A percentile compares a stretch with the other conserved stretches of the same genome.
phyloP scores from a whole-genome alignment of 352 stramenopile species.

The Pythium apleroticum region DNA sequence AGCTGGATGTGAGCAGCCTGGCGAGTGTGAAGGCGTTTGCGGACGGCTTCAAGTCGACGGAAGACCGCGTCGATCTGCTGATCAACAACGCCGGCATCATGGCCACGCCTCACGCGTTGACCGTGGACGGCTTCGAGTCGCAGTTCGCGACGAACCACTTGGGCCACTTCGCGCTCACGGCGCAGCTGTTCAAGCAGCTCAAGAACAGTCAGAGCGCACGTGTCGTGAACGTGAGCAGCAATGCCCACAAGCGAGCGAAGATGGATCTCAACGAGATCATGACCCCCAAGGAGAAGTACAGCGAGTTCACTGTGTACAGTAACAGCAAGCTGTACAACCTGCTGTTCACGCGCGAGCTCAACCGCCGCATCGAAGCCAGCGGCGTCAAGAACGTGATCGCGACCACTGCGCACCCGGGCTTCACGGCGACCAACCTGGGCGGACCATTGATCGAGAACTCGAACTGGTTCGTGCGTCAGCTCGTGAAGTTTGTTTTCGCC shows the following conservation, averaged over 20 bases:
- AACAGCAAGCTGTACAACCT: conserved; percentile 58
- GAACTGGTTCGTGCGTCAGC: conserved; percentile 28
- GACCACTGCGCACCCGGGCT: conserved; percentile 37
- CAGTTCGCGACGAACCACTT: conserved; percentile 27
- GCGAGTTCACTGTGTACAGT: conserved; percentile 28
- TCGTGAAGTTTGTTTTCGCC: conserved; percentile 32
- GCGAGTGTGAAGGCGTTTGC: conserved; percentile 28
- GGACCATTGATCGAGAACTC: conserved; percentile 19
- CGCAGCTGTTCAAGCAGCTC: conserved; percentile 27
- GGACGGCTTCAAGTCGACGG: conserved; percentile 13
- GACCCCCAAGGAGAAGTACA: conserved; percentile 37
- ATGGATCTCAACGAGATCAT: conserved; percentile 32
- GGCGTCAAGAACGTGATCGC: conserved; percentile 31
- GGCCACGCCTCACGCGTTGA: no score
- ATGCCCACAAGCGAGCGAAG: conserved; percentile 40
- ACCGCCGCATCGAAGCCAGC: conserved; percentile 30
- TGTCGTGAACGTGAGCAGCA: conserved; percentile 40
- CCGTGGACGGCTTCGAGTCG: conserved; percentile 16
- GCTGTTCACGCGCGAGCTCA: conserved; percentile 47
- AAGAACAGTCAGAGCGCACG: conserved; percentile 29
- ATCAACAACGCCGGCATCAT: conserved; percentile 33
- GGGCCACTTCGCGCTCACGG: conserved; percentile 35
- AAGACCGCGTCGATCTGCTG: conserved; percentile 31
- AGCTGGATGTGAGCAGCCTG: conserved; percentile 30
- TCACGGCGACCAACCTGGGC: conserved; percentile 38